phyloP scores from a whole-genome alignment of 352 stramenopile genomes.

The Globisporangium megalacanthum region DNA sequence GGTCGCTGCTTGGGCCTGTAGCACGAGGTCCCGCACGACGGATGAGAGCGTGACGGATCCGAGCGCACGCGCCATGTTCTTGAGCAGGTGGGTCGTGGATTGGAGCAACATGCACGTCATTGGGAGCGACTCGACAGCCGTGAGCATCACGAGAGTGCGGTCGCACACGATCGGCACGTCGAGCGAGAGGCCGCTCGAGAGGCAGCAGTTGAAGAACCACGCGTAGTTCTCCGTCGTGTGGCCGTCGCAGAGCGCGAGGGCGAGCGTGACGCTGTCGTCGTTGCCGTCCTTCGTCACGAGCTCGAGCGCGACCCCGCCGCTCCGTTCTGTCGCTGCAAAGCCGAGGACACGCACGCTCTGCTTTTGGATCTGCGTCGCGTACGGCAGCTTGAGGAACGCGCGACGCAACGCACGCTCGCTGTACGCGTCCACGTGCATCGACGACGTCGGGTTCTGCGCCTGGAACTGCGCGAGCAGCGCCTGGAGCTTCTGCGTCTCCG shows the following conservation, averaged over 20 bases:
- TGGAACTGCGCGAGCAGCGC: constrained; percentile 41
- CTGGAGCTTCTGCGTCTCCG: constrained; percentile 35
- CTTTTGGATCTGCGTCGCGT: constrained; percentile 26
- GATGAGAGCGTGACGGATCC: constrained; percentile 9
- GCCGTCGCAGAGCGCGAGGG: constrained; percentile 29
- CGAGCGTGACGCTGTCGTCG: constrained; percentile 32
- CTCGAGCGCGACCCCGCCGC: constrained; percentile 24
- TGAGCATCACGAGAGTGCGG: constrained; percentile 18
- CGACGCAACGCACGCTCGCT: constrained; percentile 24
- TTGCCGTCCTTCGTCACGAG: constrained; percentile 43
- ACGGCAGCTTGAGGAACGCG: constrained; percentile 45
- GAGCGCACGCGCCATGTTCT: constrained; percentile 19
- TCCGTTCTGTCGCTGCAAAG: constrained; percentile 24
- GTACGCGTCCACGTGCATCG: constrained; percentile 28
- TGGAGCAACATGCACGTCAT: constrained; percentile 33
- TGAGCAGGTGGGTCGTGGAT: constrained; percentile 30
- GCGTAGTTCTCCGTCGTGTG: constrained; percentile 28
- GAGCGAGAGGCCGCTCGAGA: constrained; percentile 26
- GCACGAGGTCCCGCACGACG: constrained; percentile 23
- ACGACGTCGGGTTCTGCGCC: constrained; percentile 27
- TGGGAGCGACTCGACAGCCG: constrained; percentile 23
- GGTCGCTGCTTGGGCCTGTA: constrained; percentile 25
- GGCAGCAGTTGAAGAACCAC: constrained; percentile 40
- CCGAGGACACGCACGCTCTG: constrained; percentile 29
- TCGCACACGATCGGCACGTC: constrained; percentile 42